These are phyloP conservation scores for Ceratobasidium sp. DNA, from an alignment of 1,284 basidiomycete genomes.

Conservation along the genomic window DNA sequence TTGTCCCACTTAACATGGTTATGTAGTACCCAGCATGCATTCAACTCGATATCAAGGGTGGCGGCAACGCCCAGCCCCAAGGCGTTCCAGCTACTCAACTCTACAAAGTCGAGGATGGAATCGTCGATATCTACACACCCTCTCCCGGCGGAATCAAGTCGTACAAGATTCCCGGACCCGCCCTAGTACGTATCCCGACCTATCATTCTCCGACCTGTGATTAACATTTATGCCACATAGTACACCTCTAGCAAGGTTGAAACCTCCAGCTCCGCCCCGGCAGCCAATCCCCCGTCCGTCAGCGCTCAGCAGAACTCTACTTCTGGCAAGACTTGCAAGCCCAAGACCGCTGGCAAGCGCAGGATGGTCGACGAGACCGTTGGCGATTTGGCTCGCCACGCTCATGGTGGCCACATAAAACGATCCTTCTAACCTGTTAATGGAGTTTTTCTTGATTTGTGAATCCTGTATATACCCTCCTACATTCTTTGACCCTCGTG, in stretches of 20 bases:
- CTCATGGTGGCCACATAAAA: constrained; percentile 3
- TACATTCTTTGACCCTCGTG: background rate
- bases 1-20: background rate
- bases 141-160: background rate
- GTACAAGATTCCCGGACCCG: constrained; percentile 40
- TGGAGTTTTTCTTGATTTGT: background rate
- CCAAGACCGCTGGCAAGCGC: constrained; percentile 19
- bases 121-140: constrained; percentile 29
- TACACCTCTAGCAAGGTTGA: constrained; percentile 45
- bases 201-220: background rate
- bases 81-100: constrained; percentile 31
- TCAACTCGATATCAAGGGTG: constrained; percentile 71
- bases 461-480: too few species aligned
- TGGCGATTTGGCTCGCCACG: constrained; percentile 15
- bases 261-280: constrained; percentile 39
- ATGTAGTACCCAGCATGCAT: constrained; percentile 75
- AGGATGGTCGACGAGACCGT: constrained; percentile 11
- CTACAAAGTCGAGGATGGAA: constrained; percentile 21
- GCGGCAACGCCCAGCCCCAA: constrained; percentile 8
- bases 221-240: background rate
- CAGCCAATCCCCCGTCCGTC: constrained; percentile 9
- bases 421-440: constrained; percentile 1
- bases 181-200: constrained; percentile 5
- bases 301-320: background rate
- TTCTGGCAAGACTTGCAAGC: constrained; percentile 22